phyloP scores from a whole-genome alignment of 805 yeast species.

The Hemisphaericaspora nanyangensis region DNA sequence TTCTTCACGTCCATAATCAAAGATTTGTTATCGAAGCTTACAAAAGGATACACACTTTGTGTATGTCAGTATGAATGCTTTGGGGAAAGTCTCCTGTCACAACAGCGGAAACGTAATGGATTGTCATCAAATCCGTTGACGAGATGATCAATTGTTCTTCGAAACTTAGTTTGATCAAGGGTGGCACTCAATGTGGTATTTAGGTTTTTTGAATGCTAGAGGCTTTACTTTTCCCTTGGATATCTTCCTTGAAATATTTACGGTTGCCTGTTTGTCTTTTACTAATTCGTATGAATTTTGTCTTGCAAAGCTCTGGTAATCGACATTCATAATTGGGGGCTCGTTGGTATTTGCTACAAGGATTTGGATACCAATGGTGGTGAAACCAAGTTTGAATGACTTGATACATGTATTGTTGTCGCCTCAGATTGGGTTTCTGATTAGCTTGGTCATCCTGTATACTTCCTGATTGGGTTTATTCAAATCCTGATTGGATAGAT shows the following conservation, averaged over 20 bases:
- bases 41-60: constrained; percentile 40
- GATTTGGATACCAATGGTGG: not conserved
- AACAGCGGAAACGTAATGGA: constrained; percentile 59
- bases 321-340: constrained; percentile 1
- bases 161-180: not conserved
- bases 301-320: constrained; percentile 17
- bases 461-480: constrained; percentile 14
- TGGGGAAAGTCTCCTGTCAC: constrained; percentile 91
- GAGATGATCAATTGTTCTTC: not conserved
- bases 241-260: not conserved
- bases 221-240: not conserved
- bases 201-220: not conserved
- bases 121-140: constrained; percentile 23
- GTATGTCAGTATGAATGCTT: constrained; percentile 40
- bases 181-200: not conserved
- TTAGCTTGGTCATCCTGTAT: constrained; percentile 1
- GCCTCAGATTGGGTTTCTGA: not conserved
- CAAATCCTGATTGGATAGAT: constrained; percentile 18
- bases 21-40: constrained; percentile 78
- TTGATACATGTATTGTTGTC: constrained; percentile 9
- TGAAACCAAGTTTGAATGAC: constrained; percentile 14
- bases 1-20: constrained; percentile 57
- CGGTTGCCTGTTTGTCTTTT: constrained; percentile 1
- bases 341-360: not conserved
- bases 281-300: constrained; percentile 19